phyloP scores from a whole-genome alignment of 2,329 filamentous ascomycete species.

The Colletotrichum sp. region DNA sequence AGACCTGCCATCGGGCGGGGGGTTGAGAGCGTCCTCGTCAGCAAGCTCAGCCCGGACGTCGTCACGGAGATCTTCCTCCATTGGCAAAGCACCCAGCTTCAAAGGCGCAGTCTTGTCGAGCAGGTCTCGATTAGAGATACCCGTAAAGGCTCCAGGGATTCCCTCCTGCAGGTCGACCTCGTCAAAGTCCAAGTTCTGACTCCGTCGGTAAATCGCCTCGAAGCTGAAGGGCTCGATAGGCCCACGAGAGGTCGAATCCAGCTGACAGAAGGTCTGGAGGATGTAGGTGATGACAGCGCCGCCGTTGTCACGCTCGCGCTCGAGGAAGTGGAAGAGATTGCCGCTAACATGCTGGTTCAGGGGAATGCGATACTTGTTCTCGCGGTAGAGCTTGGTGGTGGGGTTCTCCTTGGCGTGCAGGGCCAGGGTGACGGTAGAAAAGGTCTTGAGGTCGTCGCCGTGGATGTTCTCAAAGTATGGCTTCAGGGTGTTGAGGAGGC shows the following conservation, averaged over 20 bases:
- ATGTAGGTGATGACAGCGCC: conserved; percentile 80
- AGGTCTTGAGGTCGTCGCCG: conserved; percentile 76
- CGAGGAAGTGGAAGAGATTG: conserved; percentile 85
- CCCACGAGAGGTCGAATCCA: conserved; percentile 64
- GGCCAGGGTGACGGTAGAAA: conserved; percentile 77
- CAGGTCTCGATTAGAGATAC: conserved; percentile 65
- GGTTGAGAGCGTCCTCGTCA: conserved; percentile 81
- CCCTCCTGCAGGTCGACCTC: conserved; percentile 69
- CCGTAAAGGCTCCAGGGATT: conserved; percentile 67
- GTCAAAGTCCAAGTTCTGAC: conserved; percentile 66
- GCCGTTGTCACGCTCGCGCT: conserved; percentile 83
- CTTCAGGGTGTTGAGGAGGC: conserved; percentile 74
- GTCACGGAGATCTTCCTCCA: conserved; percentile 81
- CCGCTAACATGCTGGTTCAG: conserved; percentile 86
- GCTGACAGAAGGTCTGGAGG: conserved; percentile 64
- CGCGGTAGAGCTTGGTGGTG: conserved; percentile 80
- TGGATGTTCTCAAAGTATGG: conserved; percentile 77
- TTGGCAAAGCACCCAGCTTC: conserved; percentile 80
- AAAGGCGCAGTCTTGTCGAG: conserved; percentile 63
- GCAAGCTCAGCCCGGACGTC: conserved; percentile 88
- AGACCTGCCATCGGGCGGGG: conserved; percentile 72
- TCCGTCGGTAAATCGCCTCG: conserved; percentile 62
- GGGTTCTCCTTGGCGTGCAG: conserved; percentile 80
- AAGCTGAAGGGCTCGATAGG: conserved; percentile 70
- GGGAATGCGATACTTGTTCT: conserved; percentile 88